Base-by-base conservation (phyloP, 441 rosid genomes). In the Sinapis alba region DNA sequence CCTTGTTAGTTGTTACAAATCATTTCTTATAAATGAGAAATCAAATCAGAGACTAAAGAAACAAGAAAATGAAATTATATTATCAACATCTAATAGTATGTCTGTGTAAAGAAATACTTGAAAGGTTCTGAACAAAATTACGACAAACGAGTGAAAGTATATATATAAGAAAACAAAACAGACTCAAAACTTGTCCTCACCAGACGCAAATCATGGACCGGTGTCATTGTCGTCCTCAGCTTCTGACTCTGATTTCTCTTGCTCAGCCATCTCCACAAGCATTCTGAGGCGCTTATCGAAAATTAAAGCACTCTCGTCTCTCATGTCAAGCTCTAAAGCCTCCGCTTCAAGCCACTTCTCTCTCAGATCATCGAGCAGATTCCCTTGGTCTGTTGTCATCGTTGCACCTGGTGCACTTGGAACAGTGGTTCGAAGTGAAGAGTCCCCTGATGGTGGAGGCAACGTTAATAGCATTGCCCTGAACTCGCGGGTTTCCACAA, bases 341-440 rank as follows among this genome's bases (percentile, higher is more conserved):
- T 93, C 97, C 15, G 91, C 97, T 87, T 93, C 98, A 67, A 93
- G 99, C 99, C 99, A 93, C 84, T 91, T 93, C 74, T 93, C 99
- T 41, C 99, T 85, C 77, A 96, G 83, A 80, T 96, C 98, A 79
- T 93, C 98, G 6, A 96, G 92, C 57, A 96, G 80, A 80, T 96
- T 96, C 63, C 81, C 97, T 79, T 91, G 98, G 80, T 89, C 97
- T 4, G 86, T 59, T 57, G 83, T 89, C 65, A 85, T 74, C 38
- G 54, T 79, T 68, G 97, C 96, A 51, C 99, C 98, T 21, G 97
- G 97, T 66, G 97, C 98, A 80, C 92, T 93, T 36, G 99, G 99
- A 78, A 65, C 88, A 45, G 97, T 89, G 43, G 98, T 93, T 11
- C 98, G 91, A 64, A 89, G 87, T 0, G 97, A 89, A 56, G 97